phyloP scores from a whole-genome alignment of 352 stramenopile genomes.

The Phytophthora constricta region DNA sequence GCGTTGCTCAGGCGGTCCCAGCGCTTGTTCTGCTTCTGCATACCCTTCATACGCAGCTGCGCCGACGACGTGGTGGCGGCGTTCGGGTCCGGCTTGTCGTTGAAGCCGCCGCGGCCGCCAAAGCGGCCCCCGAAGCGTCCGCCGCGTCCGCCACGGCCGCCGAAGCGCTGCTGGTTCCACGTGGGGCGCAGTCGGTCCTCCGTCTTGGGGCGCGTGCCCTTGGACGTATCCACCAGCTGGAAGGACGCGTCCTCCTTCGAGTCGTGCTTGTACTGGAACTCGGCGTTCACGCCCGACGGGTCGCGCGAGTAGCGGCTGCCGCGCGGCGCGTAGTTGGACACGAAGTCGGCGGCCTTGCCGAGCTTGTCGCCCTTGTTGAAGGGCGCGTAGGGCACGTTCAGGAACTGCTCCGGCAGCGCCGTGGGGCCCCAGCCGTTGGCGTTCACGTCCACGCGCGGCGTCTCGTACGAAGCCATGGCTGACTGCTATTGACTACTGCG shows the following conservation, averaged over 20 bases:
- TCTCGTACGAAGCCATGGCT: constrained; percentile 77
- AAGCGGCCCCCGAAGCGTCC: too few species aligned
- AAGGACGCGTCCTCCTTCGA: constrained; percentile 92
- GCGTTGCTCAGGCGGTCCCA: constrained; percentile 83
- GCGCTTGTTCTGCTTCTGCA: constrained; percentile 90
- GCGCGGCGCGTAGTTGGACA: constrained; percentile 75
- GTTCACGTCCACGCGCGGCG: constrained; percentile 86
- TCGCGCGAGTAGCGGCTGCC: constrained; percentile 64
- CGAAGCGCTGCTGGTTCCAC: constrained; percentile 89
- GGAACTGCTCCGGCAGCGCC: constrained; percentile 89
- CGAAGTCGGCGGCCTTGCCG: constrained; percentile 94
- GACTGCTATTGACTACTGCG: background rate
- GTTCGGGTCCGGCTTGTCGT: constrained; percentile 52
- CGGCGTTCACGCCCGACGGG: constrained; percentile 88
- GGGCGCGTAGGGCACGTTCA: constrained; percentile 94
- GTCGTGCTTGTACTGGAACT: constrained; percentile 96
- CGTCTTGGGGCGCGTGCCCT: constrained; percentile 79
- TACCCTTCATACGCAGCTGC: constrained; percentile 82
- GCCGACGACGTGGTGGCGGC: constrained; percentile 49
- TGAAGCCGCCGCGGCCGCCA: constrained; percentile 35
- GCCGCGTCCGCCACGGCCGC: constrained; percentile 52
- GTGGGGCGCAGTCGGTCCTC: constrained; percentile 81
- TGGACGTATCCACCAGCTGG: constrained; percentile 94
- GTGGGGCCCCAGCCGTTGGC: constrained; percentile 85
- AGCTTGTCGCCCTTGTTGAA: constrained; percentile 97